These are phyloP conservation scores for Coprinopsis marcescibilis DNA, from an alignment of 768 basidiomycete species.

Conservation along the genomic window DNA sequence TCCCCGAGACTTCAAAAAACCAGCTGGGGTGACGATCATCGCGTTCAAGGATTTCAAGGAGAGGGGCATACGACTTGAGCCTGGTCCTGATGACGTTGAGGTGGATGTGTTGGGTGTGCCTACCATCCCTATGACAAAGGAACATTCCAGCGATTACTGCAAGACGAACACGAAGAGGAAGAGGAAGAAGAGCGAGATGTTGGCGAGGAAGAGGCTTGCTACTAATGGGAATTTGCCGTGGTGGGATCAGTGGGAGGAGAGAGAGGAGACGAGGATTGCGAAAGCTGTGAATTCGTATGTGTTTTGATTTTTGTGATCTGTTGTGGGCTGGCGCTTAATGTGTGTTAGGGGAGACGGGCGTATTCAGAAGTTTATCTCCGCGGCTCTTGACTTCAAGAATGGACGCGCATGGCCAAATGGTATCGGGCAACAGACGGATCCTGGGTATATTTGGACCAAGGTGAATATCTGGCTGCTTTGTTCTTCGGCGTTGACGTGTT, in stretches of 20 bases:
- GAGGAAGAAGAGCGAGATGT: conserved; percentile 9
- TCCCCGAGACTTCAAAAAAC: conserved; percentile 24
- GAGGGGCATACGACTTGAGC: conserved; percentile 26
- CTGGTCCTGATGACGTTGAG: conserved; percentile 45
- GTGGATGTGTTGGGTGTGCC: conserved; percentile 63
- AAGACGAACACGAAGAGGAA: conserved; percentile 48
- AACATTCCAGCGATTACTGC: conserved; percentile 49
- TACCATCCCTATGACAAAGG: conserved; percentile 48
- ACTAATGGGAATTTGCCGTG: conserved; percentile 37
- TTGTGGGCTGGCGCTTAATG: neutral
- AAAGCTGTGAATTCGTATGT: conserved; percentile 49
- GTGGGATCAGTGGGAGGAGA: conserved; percentile 71
- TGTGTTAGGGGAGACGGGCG: conserved; percentile 33
- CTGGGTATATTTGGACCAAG: conserved; percentile 56
- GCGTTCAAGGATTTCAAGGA: conserved; percentile 41
- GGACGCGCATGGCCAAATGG: conserved; percentile 32
- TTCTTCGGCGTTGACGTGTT: neutral
- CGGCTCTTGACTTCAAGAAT: conserved; percentile 49
- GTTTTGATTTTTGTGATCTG: conserved; percentile 2
- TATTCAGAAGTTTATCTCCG: conserved; percentile 54
- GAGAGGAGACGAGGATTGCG: conserved; percentile 42
- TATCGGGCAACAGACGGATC: conserved; percentile 25
- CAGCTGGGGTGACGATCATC: conserved; percentile 34
- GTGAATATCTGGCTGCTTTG: conserved; percentile 27
- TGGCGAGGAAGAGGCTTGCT: too few relatives aligned